phyloP scores from a whole-genome alignment of 1,139 yeast species.

The Sugiyamaella paludigena region DNA sequence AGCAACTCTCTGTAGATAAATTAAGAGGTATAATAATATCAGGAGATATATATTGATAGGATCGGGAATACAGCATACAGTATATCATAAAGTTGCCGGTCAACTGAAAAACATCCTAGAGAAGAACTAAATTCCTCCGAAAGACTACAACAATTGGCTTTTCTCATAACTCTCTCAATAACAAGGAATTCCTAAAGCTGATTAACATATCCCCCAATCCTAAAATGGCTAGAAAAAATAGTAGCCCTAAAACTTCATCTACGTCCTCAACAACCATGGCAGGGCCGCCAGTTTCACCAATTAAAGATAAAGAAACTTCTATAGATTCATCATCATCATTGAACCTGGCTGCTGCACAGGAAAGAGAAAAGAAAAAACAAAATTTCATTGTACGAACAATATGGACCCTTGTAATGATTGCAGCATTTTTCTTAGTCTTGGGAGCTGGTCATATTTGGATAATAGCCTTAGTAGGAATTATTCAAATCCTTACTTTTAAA shows the following conservation, averaged over 20 bases:
- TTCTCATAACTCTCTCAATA: too few species aligned
- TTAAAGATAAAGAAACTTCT: not conserved
- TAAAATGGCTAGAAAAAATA: conserved; percentile 1
- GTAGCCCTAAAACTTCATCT: not conserved
- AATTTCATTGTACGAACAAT: conserved; percentile 86
- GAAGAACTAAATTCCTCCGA: too few species aligned
- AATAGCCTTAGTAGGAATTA: conserved; percentile 63
- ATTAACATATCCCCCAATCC: not conserved
- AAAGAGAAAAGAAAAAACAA: conserved; percentile 60
- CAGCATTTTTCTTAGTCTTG: conserved; percentile 63
- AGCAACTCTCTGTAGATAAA: too few species aligned
- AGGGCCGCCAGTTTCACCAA: not conserved
- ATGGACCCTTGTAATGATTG: conserved; percentile 93
- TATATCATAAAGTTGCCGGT: too few species aligned
- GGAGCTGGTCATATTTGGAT: conserved; percentile 89
- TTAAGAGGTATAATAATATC: too few species aligned
- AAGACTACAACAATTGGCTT: too few species aligned
- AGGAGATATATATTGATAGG: too few species aligned
- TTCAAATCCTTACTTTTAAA: conserved; percentile 81
- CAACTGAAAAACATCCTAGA: too few species aligned
- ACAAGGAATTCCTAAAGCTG: too few species aligned
- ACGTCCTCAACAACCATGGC: not conserved
- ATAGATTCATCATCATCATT: not conserved
- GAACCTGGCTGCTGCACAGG: conserved; percentile 2
- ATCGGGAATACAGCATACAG: too few species aligned